Evolutionary conservation across 208 protist species (phyloP).

Genomic region (Phytomonas sp.): DNA sequence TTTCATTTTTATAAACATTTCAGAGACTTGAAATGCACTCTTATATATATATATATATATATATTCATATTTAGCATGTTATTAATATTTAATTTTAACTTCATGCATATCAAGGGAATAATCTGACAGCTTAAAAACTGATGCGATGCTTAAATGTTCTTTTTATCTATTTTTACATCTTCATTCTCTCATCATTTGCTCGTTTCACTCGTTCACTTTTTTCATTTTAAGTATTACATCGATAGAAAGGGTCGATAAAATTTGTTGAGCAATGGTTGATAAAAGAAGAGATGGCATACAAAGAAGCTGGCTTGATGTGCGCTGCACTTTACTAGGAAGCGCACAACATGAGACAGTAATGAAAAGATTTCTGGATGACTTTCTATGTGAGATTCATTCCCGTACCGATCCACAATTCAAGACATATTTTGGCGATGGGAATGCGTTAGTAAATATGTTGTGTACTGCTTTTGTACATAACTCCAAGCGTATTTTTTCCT

Average conservation of each 20-base stretch:
- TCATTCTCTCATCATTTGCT: slow-evolving; percentile 11
- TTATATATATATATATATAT: too few species aligned
- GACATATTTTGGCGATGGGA: slow-evolving; percentile 28
- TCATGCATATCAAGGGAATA: background rate
- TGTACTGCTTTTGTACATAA: slow-evolving; percentile 16
- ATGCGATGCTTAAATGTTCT: background rate
- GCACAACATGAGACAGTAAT: slow-evolving; percentile 24
- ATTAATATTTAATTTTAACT: too few species aligned
- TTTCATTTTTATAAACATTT: background rate
- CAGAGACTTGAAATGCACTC: too few species aligned
- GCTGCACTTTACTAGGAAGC: slow-evolving; percentile 23
- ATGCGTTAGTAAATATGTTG: slow-evolving; percentile 20
- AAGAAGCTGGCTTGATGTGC: slow-evolving; percentile 39
- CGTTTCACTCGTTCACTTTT: slow-evolving; percentile 11
- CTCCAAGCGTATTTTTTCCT: slow-evolving; percentile 6
- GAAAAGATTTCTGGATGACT: slow-evolving; percentile 27
- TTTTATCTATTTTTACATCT: background rate
- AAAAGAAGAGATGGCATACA: slow-evolving; percentile 15
- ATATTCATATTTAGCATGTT: too few species aligned
- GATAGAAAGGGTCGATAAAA: slow-evolving; percentile 5
- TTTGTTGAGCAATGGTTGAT: slow-evolving; percentile 8
- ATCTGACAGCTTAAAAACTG: background rate
- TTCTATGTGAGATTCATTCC: slow-evolving; percentile 21
- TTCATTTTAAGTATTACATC: slow-evolving; percentile 8
- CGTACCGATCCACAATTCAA: slow-evolving; percentile 24